Evolutionary conservation across 1,284 basidiomycete species (phyloP).

Genomic region (Mycosarcoma maydis): DNA sequence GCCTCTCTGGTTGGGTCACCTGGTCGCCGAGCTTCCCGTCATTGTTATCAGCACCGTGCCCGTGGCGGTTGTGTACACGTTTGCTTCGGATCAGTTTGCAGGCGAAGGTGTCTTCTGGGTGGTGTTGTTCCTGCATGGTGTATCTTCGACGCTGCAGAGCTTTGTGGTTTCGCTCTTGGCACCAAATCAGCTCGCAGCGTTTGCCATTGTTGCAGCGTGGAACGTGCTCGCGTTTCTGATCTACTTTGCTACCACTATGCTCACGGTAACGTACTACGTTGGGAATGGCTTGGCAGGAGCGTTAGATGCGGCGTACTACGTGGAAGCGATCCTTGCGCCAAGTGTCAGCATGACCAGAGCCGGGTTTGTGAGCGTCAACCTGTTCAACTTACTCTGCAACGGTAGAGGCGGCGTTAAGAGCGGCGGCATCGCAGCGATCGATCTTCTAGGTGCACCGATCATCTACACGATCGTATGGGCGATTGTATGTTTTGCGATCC

Average conservation of each 20-base stretch:
- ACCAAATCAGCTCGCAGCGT: conserved; percentile 77
- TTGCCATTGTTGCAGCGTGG: conserved; percentile 78
- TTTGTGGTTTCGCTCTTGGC: conserved; percentile 38
- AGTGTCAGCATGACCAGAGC: conserved; percentile 78
- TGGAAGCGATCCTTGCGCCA: conserved; percentile 75
- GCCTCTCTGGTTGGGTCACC: conserved; percentile 81
- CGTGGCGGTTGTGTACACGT: conserved; percentile 74
- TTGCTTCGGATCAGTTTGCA: conserved; percentile 74
- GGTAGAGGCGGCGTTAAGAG: conserved; percentile 71
- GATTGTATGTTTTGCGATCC: conserved; percentile 72
- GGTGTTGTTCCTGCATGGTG: conserved; percentile 76
- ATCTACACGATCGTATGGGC: conserved; percentile 73
- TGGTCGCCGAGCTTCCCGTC: conserved; percentile 76
- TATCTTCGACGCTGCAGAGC: conserved; percentile 67
- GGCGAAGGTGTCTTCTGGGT: conserved; percentile 76
- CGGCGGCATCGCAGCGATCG: conserved; percentile 67
- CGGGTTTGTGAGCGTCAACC: conserved; percentile 77
- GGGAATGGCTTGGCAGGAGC: conserved; percentile 70
- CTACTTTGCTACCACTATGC: conserved; percentile 73
- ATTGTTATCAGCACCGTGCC: conserved; percentile 73
- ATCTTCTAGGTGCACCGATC: conserved; percentile 78
- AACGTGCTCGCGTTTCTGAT: conserved; percentile 79
- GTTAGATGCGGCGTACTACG: conserved; percentile 76
- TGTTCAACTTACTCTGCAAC: conserved; percentile 79
- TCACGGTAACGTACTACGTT: conserved; percentile 77